Evolutionary conservation across 768 basidiomycete genomes (phyloP).

Genomic region (Auricularia auricula-judae): DNA sequence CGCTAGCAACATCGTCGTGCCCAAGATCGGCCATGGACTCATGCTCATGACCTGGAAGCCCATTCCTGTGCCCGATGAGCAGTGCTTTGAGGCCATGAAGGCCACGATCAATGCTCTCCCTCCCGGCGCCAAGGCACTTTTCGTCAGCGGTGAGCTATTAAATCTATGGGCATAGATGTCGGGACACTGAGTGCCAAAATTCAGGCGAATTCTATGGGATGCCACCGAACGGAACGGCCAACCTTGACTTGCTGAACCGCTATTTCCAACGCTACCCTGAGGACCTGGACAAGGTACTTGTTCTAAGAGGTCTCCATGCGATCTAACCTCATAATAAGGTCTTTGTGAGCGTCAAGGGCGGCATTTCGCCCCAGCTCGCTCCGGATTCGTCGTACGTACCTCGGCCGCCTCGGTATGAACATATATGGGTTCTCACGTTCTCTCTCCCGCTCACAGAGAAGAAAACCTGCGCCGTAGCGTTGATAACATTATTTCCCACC

Average conservation of each 20-base stretch:
- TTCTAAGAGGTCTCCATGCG: neutral
- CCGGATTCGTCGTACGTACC: constrained; percentile 5
- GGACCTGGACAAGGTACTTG: constrained; percentile 25
- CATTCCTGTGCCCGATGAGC: constrained; percentile 38
- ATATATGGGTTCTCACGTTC: neutral
- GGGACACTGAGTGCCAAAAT: neutral
- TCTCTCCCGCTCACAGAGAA: neutral
- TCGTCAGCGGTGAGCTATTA: constrained; percentile 34
- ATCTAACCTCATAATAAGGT: neutral
- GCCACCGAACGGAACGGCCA: constrained; percentile 24
- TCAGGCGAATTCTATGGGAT: constrained; percentile 51
- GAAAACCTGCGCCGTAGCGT: constrained; percentile 5
- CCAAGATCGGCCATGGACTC: neutral
- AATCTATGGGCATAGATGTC: neutral
- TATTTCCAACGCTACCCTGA: constrained; percentile 39
- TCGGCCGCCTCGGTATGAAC: neutral
- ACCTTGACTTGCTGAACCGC: constrained; percentile 36
- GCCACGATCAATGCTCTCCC: constrained; percentile 33
- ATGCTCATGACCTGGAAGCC: constrained; percentile 25
- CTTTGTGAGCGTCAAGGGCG: constrained; percentile 5
- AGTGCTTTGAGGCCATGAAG: constrained; percentile 52
- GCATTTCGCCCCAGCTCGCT: neutral
- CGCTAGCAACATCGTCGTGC: neutral
- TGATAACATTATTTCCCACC: constrained; percentile 2
- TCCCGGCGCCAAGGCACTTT: constrained; percentile 32